phyloP scores from a whole-genome alignment of 2,329 filamentous ascomycete genomes.

The Beauveria sp. region DNA sequence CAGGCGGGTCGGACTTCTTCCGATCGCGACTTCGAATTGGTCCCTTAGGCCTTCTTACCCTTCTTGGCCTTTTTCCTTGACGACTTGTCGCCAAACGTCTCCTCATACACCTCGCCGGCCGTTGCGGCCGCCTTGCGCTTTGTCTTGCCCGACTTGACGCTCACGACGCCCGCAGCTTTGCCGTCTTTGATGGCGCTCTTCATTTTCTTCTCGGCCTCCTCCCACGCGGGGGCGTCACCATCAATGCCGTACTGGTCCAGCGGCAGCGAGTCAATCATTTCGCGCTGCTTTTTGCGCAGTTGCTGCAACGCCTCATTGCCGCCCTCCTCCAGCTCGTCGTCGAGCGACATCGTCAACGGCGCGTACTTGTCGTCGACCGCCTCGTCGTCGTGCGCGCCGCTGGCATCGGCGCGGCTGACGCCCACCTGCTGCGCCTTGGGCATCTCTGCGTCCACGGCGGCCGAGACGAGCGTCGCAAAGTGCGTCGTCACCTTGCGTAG shows the following conservation, averaged over 20 bases:
- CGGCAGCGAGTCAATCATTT: conserved; percentile 83
- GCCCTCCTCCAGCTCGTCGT: conserved; percentile 78
- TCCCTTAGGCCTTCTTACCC: conserved; percentile 21
- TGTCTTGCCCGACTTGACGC: conserved; percentile 67
- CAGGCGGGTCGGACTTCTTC: not conserved
- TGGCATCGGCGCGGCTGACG: conserved; percentile 51
- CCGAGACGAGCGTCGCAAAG: conserved; percentile 68
- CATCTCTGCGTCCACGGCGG: conserved; percentile 61
- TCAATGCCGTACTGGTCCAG: conserved; percentile 67
- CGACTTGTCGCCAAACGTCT: conserved; percentile 48
- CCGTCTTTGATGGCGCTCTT: conserved; percentile 46
- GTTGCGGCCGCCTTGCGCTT: conserved; percentile 66
- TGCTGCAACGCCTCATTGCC: conserved; percentile 66
- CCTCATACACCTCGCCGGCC: conserved; percentile 55
- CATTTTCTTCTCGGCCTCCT: conserved; percentile 70
- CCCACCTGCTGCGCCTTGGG: conserved; percentile 50
- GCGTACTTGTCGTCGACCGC: conserved; percentile 57
- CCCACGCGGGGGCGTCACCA: conserved; percentile 53
- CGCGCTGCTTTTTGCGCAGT: conserved; percentile 72
- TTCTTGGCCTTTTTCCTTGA: conserved; percentile 47
- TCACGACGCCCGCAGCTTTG: conserved; percentile 55
- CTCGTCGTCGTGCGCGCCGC: conserved; percentile 62
- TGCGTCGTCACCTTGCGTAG: conserved; percentile 77
- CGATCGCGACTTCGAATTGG: too few species aligned
- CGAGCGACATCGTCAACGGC: conserved; percentile 62